Percentiles rank a stretch among this genome's conserved stretches.
Conservation (phyloP, 73 alveolate genomes). For the Tetrahymena elliotti region DNA sequence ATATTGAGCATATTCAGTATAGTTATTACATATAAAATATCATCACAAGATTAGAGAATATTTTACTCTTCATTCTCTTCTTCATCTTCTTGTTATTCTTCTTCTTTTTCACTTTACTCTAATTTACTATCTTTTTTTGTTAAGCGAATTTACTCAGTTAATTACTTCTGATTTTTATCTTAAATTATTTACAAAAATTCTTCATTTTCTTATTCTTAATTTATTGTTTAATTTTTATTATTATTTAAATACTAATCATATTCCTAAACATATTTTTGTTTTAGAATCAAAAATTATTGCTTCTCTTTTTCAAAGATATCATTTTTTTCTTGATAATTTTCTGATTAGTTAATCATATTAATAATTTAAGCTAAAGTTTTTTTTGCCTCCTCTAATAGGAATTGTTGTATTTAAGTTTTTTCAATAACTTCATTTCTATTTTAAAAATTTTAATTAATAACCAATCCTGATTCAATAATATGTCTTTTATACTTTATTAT, state of each 20-base stretch:
- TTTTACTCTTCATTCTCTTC: not conserved
- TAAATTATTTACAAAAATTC: too few species aligned
- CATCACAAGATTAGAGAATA: not conserved
- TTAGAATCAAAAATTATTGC: too few species aligned
- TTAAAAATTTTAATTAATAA: not conserved
- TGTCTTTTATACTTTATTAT: not conserved
- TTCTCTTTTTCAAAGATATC: not conserved
- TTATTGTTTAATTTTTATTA: too few species aligned
- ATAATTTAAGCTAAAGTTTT: not conserved
- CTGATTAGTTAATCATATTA: not conserved
- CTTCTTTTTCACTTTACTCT: not conserved
- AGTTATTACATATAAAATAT: not conserved
- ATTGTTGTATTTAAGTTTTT: not conserved
- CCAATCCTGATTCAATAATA: not conserved
- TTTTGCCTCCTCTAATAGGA: not conserved
- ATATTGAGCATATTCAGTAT: not conserved
- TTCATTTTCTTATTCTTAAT: too few species aligned
- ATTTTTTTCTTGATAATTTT: not conserved
- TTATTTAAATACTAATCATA: not conserved
- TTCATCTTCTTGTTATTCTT: not conserved
- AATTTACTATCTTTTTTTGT: not conserved
- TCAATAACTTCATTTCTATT: not conserved
- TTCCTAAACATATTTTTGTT: too few species aligned
- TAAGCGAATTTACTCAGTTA: too few species aligned
- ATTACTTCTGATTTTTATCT: not conserved